phyloP scores from a whole-genome alignment of 176 grass and related monocot species.

The Zoysia japonica region DNA sequence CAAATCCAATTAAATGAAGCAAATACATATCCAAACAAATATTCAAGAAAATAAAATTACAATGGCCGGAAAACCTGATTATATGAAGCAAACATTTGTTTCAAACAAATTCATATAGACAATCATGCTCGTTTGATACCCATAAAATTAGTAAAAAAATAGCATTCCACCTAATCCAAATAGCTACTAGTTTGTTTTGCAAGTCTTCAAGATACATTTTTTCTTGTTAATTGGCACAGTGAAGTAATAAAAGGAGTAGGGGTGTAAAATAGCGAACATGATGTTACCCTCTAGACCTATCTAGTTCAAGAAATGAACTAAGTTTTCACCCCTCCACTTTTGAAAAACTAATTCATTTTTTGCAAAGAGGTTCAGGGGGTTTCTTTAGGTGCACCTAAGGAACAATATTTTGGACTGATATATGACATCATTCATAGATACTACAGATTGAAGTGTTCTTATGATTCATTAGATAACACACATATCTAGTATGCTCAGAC shows the following conservation, averaged over 20 bases:
- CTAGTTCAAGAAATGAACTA: too few relatives aligned
- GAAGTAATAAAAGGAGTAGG: neutral
- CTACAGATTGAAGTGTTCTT: neutral
- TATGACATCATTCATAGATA: neutral
- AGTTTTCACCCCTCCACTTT: too few relatives aligned
- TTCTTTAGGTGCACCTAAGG: too few relatives aligned
- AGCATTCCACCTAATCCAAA: neutral
- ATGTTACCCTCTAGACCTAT: too few relatives aligned
- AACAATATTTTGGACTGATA: neutral
- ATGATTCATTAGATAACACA: neutral
- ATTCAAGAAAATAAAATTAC: neutral
- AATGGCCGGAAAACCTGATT: constrained; percentile 1
- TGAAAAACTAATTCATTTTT: too few relatives aligned
- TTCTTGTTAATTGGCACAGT: neutral
- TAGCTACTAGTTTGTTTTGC: neutral
- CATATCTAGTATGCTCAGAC: neutral
- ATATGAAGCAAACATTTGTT: neutral
- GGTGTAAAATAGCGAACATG: too few relatives aligned
- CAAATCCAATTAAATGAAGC: too few relatives aligned
- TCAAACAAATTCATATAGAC: neutral
- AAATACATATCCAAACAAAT: neutral
- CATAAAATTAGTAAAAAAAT: neutral
- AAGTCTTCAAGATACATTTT: neutral
- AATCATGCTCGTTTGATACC: neutral
- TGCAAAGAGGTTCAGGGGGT: too few relatives aligned